Base-by-base conservation (phyloP, 495 filamentous ascomycete genomes). In the Neurospora africana region DNA sequence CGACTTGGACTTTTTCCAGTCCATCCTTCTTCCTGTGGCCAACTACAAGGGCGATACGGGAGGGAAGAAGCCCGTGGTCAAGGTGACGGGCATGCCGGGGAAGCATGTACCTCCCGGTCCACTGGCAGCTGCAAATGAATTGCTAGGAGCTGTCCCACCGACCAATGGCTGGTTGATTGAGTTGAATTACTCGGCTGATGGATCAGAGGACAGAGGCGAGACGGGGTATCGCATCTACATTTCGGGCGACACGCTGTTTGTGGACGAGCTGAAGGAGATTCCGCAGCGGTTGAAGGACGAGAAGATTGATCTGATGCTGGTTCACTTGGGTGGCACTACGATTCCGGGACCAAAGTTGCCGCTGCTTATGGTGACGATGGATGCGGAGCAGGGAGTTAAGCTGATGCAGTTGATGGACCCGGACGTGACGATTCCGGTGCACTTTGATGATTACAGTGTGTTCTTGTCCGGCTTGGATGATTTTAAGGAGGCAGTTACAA, bases 81-180 rank as follows among this genome's bases (percentile, higher is more conserved):
- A 87, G 70, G 84, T 91, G 10, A 91, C 87, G 0, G 90, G 83
- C 2, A 90, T 90, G 88, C 90, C 89, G 9, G 91, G 88, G n/a
- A 89, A 91, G 74, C 90, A 92, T 76, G 87, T 92, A 3, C 87
- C 89, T 6, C 83, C 86, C 2, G 82, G 83, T 1, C 75, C 82
- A 7, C 74, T 90, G 27, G 78, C 80, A 5, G 77, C 75, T 35
- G 78, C 82, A 33, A 92, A 92, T 77, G 84, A 90, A 39, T n/a
- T 91, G 13, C 78, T 89, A 5, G 76, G 82, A 23, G 89, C 89
- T 0, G 89, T 91, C 68, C 91, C 91, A 6, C 90, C 90, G 2
- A 90, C 88, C 5, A 92, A 92, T 74, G 91, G 90, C 41, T 93
- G 89, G 90, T 85, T 92, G 78, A 69, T 93, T 6, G 90, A 92